Percentiles rank a stretch among this genome's conserved stretches.
Conservation (phyloP, 2,329 filamentous ascomycete genomes). For the Cordyceps cateniannulata region DNA sequence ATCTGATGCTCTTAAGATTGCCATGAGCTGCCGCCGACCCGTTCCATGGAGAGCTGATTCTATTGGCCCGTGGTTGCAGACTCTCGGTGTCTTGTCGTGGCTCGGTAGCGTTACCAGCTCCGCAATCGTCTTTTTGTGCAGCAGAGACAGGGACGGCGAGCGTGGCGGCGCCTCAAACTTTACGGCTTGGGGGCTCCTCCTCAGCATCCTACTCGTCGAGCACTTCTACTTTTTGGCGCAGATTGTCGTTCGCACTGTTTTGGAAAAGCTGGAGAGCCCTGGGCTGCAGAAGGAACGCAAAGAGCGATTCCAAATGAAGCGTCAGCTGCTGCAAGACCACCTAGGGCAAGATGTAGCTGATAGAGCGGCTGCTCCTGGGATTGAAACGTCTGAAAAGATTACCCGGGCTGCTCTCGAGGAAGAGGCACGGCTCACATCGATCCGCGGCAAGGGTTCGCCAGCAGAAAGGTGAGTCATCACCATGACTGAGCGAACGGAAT, state of each 20-base stretch:
- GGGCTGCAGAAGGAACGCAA: conserved; percentile 79
- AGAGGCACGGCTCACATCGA: conserved; percentile 47
- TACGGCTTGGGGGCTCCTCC: conserved; percentile 71
- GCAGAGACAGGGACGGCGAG: conserved; percentile 57
- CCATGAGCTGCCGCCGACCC: conserved; percentile 79
- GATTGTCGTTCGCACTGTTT: conserved; percentile 61
- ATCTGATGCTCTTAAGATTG: conserved; percentile 91
- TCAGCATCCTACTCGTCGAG: conserved; percentile 79
- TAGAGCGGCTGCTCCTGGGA: conserved; percentile 38
- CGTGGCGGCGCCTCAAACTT: conserved; percentile 64
- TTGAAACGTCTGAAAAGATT: conserved; percentile 53
- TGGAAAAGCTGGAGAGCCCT: conserved; percentile 77
- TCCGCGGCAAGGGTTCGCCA: conserved; percentile 40
- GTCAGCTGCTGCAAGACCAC: conserved; percentile 69
- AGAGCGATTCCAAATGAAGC: conserved; percentile 74
- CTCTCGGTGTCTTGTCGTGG: conserved; percentile 87
- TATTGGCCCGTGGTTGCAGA: conserved; percentile 87
- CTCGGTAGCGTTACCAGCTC: conserved; percentile 82
- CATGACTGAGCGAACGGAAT: not conserved
- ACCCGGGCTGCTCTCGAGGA: conserved; percentile 60
- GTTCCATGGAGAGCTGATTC: conserved; percentile 87
- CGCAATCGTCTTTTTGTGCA: conserved; percentile 86
- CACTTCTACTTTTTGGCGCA: conserved; percentile 82
- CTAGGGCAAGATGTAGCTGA: conserved; percentile 52
- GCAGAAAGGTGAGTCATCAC: conserved; percentile 40